phyloP scores from a whole-genome alignment of 2,329 filamentous ascomycete genomes.

The Claviceps purpurea region DNA sequence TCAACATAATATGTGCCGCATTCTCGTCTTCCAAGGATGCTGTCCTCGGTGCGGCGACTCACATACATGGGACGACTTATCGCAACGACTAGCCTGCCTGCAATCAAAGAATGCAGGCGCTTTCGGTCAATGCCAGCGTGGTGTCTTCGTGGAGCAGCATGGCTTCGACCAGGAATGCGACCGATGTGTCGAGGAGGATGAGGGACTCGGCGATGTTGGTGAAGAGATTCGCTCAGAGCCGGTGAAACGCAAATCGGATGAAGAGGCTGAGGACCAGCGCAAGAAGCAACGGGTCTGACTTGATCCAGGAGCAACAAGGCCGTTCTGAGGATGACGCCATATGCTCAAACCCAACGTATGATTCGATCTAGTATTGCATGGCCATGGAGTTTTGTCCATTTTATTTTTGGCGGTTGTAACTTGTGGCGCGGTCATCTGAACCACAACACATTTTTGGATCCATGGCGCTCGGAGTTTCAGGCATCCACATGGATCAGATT shows the following conservation, averaged over 20 bases:
- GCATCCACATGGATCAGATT: background rate
- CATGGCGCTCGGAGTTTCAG: background rate
- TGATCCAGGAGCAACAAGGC: background rate
- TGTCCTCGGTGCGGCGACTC: constrained; percentile 28
- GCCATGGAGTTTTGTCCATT: constrained; percentile 3
- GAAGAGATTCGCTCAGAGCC: constrained; percentile 12
- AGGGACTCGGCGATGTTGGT: constrained; percentile 28
- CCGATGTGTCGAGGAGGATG: constrained; percentile 26
- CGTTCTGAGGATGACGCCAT: background rate
- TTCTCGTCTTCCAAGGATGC: constrained; percentile 29
- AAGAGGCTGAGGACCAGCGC: constrained; percentile 7
- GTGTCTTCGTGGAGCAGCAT: constrained; percentile 29
- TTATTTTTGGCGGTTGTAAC: background rate
- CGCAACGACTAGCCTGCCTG: constrained; percentile 33
- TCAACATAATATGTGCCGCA: constrained; percentile 28
- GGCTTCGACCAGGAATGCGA: constrained; percentile 35
- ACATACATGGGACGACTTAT: constrained; percentile 30
- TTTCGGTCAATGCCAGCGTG: constrained; percentile 30
- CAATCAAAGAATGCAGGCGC: constrained; percentile 34
- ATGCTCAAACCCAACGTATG: background rate
- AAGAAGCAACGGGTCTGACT: constrained; percentile 21
- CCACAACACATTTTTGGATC: background rate
- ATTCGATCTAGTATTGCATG: background rate
- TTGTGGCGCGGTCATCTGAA: too few species aligned
- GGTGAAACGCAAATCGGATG: constrained; percentile 11